A percentile compares a stretch with the other conserved stretches of the same genome.
These are phyloP conservation scores for Globisporangium rhizosaccharum DNA, from an alignment of 352 stramenopile genomes.

Conservation along the genomic window DNA sequence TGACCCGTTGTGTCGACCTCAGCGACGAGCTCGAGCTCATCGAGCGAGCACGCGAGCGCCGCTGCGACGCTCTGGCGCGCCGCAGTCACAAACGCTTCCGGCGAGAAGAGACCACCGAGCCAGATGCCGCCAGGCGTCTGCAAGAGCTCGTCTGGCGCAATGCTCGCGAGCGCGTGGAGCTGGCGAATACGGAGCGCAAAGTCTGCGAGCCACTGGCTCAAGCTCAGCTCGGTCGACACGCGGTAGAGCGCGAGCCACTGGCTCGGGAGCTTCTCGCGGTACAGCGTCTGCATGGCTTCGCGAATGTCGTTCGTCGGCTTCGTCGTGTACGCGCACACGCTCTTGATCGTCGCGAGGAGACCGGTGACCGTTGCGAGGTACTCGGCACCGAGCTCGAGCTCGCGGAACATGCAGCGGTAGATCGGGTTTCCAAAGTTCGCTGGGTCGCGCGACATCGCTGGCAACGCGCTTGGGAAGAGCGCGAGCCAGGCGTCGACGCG, in stretches of 20 bases:
- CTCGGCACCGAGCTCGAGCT: conserved; percentile 68
- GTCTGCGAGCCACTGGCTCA: conserved; percentile 83
- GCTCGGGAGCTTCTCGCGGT: conserved; percentile 58
- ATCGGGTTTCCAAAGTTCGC: conserved; percentile 83
- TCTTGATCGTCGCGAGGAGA: conserved; percentile 66
- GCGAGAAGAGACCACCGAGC: conserved; percentile 91
- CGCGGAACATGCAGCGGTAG: conserved; percentile 88
- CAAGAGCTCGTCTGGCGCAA: conserved; percentile 39
- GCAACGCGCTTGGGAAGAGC: conserved; percentile 45
- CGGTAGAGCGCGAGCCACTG: conserved; percentile 59
- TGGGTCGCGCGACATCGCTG: conserved; percentile 40
- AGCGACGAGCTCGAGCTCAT: conserved; percentile 82
- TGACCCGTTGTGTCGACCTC: conserved; percentile 38
- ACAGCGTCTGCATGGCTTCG: conserved; percentile 71
- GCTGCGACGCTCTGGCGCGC: conserved; percentile 87
- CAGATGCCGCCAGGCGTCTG: conserved; percentile 52
- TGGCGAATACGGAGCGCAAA: conserved; percentile 76
- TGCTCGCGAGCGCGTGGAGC: conserved; percentile 36
- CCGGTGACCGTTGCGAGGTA: conserved; percentile 60
- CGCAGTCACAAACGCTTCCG: conserved; percentile 91
- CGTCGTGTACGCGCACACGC: conserved; percentile 72
- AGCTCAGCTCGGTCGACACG: conserved; percentile 44
- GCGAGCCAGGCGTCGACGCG: conserved; percentile 58
- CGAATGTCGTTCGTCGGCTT: conserved; percentile 89
- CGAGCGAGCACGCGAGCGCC: conserved; percentile 74